Evolutionary conservation across 495 filamentous ascomycete genomes (phyloP).

Genomic region (Neurospora sp.): DNA sequence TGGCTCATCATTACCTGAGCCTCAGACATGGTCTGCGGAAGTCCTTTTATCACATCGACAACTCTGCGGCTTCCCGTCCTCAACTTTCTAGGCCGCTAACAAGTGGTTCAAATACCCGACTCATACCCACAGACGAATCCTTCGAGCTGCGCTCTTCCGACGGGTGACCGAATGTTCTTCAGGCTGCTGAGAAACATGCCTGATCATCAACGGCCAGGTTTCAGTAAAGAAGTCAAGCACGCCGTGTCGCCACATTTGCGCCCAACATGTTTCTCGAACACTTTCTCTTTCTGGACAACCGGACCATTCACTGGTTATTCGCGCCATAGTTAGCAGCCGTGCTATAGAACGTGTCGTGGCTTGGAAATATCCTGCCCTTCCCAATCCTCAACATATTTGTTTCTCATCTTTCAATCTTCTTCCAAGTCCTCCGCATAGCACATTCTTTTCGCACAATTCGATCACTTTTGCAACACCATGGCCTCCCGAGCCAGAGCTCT

Average conservation of each 20-base stretch:
- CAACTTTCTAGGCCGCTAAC: background rate
- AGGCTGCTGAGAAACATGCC: background rate
- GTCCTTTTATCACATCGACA: background rate
- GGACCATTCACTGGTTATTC: background rate
- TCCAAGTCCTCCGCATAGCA: background rate
- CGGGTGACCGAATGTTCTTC: background rate
- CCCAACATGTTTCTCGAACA: background rate
- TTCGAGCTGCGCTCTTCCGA: background rate
- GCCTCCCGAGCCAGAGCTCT: background rate
- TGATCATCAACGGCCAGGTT: background rate
- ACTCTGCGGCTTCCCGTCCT: background rate
- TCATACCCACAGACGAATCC: background rate
- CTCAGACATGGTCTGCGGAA: background rate
- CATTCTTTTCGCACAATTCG: background rate
- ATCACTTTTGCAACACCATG: background rate
- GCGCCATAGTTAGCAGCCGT: background rate
- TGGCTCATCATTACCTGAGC: no score
- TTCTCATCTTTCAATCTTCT: background rate
- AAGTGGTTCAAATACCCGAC: background rate
- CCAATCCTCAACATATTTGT: background rate
- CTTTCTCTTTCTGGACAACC: background rate
- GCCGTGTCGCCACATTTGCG: background rate
- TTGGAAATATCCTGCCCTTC: background rate
- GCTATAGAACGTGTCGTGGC: background rate
- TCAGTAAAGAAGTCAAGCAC: background rate